phyloP scores from a whole-genome alignment of 176 grass and related monocot species.

The Bromus sterilis region DNA sequence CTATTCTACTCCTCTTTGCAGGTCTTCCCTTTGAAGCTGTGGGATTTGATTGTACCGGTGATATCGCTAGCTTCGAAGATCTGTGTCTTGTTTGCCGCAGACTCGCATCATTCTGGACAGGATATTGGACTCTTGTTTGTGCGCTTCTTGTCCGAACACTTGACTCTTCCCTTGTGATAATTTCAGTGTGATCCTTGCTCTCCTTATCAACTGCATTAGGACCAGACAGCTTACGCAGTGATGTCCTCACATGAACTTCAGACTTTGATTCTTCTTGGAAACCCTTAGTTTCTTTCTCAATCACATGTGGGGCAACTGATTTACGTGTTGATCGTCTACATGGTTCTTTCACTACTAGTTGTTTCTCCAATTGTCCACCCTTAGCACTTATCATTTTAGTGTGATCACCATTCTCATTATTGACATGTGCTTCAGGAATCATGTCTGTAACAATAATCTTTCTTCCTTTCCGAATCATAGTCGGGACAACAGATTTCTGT shows the following conservation, averaged over 20 bases:
- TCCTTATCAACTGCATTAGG: neutral
- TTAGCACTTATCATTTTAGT: neutral
- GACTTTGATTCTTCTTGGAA: neutral
- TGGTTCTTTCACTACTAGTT: conserved; percentile 2
- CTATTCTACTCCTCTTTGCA: conserved; percentile 25
- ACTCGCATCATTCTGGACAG: neutral
- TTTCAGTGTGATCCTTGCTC: neutral
- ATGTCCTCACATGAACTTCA: neutral
- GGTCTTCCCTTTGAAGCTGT: conserved; percentile 8
- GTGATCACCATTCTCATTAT: neutral
- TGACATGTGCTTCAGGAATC: neutral
- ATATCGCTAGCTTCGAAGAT: neutral
- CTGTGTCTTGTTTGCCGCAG: neutral
- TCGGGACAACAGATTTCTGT: neutral
- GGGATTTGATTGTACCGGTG: neutral
- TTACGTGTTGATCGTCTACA: neutral
- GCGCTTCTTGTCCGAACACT: neutral
- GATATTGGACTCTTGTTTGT: neutral
- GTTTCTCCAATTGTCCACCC: neutral
- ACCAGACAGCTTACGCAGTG: neutral
- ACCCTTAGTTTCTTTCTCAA: neutral
- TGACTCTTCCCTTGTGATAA: neutral
- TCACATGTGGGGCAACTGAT: neutral
- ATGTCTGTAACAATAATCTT: neutral
- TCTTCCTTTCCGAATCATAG: neutral